phyloP scores from a whole-genome alignment of 805 yeast genomes.

The Millerozyma acaciae region DNA sequence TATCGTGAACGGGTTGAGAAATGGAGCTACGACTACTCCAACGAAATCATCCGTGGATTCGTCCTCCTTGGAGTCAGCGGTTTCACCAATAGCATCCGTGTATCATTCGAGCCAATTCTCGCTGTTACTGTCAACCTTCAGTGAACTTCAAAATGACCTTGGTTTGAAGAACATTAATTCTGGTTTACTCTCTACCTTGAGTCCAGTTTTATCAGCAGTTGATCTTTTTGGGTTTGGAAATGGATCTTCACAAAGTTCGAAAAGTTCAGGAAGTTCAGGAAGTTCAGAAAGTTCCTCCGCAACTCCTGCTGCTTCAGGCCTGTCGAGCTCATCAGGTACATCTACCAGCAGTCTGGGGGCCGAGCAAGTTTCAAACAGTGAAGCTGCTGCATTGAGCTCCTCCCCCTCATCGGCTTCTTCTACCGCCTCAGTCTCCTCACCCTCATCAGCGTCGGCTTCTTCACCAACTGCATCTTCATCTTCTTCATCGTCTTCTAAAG shows the following conservation, averaged over 20 bases:
- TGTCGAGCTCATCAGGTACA: no score
- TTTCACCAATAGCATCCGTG: conserved; percentile 7
- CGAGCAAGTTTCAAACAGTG: no score
- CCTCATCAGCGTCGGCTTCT: conserved; percentile 6
- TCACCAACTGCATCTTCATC: conserved; percentile 2
- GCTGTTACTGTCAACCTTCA: background rate
- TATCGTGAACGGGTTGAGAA: conserved; percentile 14
- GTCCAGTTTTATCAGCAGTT: conserved; percentile 12
- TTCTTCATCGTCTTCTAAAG: no score
- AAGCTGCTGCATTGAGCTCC: background rate
- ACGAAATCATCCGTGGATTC: conserved; percentile 8
- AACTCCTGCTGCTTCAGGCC: background rate
- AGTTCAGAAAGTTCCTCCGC: conserved; percentile 2
- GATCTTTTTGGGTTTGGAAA: no score
- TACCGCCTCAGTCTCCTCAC: conserved; percentile 1
- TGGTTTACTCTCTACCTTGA: background rate
- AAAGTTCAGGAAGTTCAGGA: conserved; percentile 1
- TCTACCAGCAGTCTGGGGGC: no score
- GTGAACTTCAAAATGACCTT: background rate
- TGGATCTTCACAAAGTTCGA: conserved; percentile 12
- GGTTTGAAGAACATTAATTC: background rate
- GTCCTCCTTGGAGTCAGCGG: conserved; percentile 8
- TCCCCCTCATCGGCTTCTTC: conserved; percentile 4
- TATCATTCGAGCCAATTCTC: conserved; percentile 3
- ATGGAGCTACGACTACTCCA: conserved; percentile 11